phyloP scores from a whole-genome alignment of 2,329 filamentous ascomycete species.

The Hypoxylon sp. region DNA sequence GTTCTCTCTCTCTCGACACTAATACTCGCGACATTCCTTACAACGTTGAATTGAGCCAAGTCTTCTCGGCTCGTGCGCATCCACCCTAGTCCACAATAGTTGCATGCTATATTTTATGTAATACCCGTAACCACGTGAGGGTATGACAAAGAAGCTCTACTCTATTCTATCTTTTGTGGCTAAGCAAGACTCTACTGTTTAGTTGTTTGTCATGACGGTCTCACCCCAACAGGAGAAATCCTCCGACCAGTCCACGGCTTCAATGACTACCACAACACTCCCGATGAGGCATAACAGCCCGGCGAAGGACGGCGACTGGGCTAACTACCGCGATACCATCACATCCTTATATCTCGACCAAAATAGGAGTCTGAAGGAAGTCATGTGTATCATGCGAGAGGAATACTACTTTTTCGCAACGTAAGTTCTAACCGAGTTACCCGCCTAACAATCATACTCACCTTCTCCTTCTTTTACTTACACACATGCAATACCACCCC shows the following conservation, averaged over 20 bases:
- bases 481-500: no score
- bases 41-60: conserved; percentile 9
- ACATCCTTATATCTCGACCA: conserved; percentile 40
- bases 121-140: conserved; percentile 7
- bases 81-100: conserved; percentile 8
- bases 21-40: conserved; percentile 13
- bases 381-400: conserved; percentile 42
- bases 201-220: conserved; percentile 19
- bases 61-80: conserved; percentile 1
- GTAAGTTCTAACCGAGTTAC: conserved; percentile 26
- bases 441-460: background rate
- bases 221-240: conserved; percentile 11
- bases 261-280: conserved; percentile 14
- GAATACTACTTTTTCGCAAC: conserved; percentile 43
- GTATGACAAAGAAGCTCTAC: conserved; percentile 4
- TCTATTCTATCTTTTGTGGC: conserved; percentile 1
- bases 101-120: conserved; percentile 10
- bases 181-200: conserved; percentile 1
- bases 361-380: conserved; percentile 43
- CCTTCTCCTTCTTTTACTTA: background rate
- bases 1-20: conserved; percentile 14
- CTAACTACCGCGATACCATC: conserved; percentile 40
- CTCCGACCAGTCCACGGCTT: conserved; percentile 1
- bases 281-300: conserved; percentile 33
- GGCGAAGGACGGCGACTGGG: conserved; percentile 41